Percentiles rank a stretch among this genome's conserved stretches.
Conservation (phyloP, 805 yeast species). For the Ogataea angusta region DNA sequence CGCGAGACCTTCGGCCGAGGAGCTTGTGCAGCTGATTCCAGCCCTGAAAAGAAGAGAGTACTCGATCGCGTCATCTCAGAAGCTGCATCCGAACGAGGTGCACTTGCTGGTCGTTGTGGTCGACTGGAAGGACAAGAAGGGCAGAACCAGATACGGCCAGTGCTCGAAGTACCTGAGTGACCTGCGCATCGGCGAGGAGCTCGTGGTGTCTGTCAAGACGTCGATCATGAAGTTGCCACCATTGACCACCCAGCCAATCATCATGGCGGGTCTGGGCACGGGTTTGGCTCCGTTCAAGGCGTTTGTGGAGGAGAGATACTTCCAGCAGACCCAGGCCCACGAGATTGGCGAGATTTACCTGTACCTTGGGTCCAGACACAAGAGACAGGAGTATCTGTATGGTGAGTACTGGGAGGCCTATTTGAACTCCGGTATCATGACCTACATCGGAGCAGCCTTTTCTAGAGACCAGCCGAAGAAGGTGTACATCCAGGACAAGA, state of each 20-base stretch:
- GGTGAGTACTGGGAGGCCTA: slow-evolving; percentile 98
- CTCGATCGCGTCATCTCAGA: slow-evolving; percentile 95
- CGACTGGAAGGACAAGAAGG: slow-evolving; percentile 87
- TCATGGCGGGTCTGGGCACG: slow-evolving; percentile 97
- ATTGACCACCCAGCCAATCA: slow-evolving; percentile 79
- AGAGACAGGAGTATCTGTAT: slow-evolving; percentile 89
- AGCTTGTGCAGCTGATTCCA: slow-evolving; percentile 69
- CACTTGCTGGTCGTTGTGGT: slow-evolving; percentile 92
- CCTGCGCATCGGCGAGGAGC: slow-evolving; percentile 72
- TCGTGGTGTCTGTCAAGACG: slow-evolving; percentile 93
- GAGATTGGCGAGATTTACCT: slow-evolving; percentile 86
- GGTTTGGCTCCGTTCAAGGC: slow-evolving; percentile 99
- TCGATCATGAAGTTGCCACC: slow-evolving; percentile 96
- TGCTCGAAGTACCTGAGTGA: slow-evolving; percentile 89
- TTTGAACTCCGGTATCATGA: slow-evolving; percentile 84
- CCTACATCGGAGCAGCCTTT: slow-evolving; percentile 96
- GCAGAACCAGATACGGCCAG: slow-evolving; percentile 87
- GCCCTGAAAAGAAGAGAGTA: slow-evolving; percentile 96
- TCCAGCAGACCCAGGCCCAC: slow-evolving; percentile 86
- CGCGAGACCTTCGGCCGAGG: slow-evolving; percentile 72
- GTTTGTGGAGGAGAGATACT: slow-evolving; percentile 88
- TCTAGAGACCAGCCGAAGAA: slow-evolving; percentile 95
- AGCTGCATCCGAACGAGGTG: slow-evolving; percentile 83
- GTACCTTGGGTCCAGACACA: slow-evolving; percentile 92
- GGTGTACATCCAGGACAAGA: slow-evolving; percentile 92